Evolutionary conservation across 768 basidiomycete species (phyloP).

Genomic region (Lactarius pseudohatsudake): DNA sequence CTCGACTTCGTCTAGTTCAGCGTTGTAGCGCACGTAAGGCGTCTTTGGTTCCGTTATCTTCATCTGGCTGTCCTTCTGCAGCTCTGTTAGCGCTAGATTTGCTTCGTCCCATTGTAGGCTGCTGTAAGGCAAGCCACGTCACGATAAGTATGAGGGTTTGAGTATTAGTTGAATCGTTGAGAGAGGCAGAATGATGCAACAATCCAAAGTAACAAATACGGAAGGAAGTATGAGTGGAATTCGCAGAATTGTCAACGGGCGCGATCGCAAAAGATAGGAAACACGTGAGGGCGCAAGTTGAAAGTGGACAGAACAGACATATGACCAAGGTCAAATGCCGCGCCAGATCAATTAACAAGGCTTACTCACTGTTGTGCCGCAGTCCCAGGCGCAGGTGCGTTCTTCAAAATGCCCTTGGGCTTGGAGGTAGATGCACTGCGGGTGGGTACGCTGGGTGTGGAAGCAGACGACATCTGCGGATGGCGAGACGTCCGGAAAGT

Average conservation of each 20-base stretch:
- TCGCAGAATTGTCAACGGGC: not conserved
- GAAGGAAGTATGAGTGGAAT: not conserved
- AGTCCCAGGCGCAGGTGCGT: constrained; percentile 49
- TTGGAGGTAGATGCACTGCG: constrained; percentile 63
- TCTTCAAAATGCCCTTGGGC: constrained; percentile 90
- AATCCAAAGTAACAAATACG: not conserved
- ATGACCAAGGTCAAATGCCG: constrained; percentile 15
- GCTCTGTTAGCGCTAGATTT: constrained; percentile 88
- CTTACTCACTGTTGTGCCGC: constrained; percentile 50
- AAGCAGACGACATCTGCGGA: constrained; percentile 36
- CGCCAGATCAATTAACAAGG: not conserved
- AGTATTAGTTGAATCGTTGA: not conserved
- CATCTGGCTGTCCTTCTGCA: constrained; percentile 94
- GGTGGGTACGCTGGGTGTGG: constrained; percentile 47
- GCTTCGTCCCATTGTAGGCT: constrained; percentile 95
- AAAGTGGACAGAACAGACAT: constrained; percentile 1
- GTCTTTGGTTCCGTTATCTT: constrained; percentile 99
- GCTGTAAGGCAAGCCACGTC: constrained; percentile 31
- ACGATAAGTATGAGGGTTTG: not conserved
- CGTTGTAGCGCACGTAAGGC: constrained; percentile 89
- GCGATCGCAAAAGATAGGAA: constrained; percentile 21
- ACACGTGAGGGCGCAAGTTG: constrained; percentile 19
- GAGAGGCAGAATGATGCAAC: not conserved
- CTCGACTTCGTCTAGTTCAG: constrained; percentile 81
- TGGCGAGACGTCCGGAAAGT: not conserved